Percentiles rank a stretch among this genome's conserved stretches.
Evolutionary conservation across 768 basidiomycete species (phyloP).

Genomic region (Hemileccinum rubropunctum): DNA sequence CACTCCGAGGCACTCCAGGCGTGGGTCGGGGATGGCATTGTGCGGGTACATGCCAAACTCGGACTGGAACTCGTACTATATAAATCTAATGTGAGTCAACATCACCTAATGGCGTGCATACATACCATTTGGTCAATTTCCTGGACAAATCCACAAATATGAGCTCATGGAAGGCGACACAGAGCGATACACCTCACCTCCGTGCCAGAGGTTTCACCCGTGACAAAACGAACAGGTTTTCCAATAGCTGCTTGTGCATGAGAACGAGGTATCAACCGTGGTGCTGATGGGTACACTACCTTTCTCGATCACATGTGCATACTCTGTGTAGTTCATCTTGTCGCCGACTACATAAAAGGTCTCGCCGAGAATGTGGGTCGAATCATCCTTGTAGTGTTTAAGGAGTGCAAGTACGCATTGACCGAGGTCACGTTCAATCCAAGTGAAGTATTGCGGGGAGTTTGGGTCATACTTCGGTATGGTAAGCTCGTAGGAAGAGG

Average conservation of each 20-base stretch:
- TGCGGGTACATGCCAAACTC: conserved; percentile 24
- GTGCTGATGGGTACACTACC: conserved; percentile 2
- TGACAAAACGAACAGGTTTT: conserved; percentile 27
- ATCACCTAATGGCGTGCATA: not conserved
- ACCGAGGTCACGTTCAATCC: conserved; percentile 25
- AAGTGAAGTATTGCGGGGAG: conserved; percentile 19
- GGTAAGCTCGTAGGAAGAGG: conserved; percentile 16
- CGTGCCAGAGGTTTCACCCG: conserved; percentile 11
- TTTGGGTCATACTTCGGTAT: conserved; percentile 18
- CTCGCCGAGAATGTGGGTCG: conserved; percentile 20
- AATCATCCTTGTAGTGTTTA: conserved; percentile 23
- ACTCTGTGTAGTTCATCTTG: conserved; percentile 17
- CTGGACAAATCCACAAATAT: not conserved
- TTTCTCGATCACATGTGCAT: conserved; percentile 12
- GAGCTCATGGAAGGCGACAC: not conserved
- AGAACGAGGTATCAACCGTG: not conserved
- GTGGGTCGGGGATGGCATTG: conserved; percentile 24
- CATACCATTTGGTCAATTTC: conserved; percentile 29
- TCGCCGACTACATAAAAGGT: conserved; percentile 27
- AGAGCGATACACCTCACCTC: conserved; percentile 10
- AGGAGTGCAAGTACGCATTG: conserved; percentile 20
- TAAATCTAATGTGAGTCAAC: not conserved
- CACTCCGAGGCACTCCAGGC: conserved; percentile 25
- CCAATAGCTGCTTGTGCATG: conserved; percentile 15
- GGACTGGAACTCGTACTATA: conserved; percentile 23